These are phyloP conservation scores for Zygosaccharomyces kombuchaensis DNA, from an alignment of 805 yeast genomes.

Conservation along the genomic window DNA sequence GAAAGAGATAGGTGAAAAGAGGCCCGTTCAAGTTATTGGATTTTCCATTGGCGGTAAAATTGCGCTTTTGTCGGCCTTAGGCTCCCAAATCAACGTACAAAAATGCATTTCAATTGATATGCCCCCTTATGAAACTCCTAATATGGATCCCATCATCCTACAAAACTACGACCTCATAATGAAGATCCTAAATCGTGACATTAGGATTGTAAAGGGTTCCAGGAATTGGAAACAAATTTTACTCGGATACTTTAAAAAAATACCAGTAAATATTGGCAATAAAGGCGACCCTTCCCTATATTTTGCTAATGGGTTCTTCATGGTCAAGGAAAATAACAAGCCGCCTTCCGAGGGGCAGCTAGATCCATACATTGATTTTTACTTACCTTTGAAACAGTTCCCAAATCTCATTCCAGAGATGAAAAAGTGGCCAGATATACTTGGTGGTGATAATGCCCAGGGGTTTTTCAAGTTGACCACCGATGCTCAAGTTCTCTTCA, in stretches of 20 bases:
- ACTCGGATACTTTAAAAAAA: constrained; percentile 15
- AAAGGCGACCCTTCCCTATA: constrained; percentile 22
- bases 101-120: constrained; percentile 42
- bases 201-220: constrained; percentile 22
- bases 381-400: constrained; percentile 24
- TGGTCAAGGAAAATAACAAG: constrained; percentile 20
- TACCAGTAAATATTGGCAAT: constrained; percentile 15
- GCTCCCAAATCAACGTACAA: constrained; percentile 27
- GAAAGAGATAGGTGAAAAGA: constrained; percentile 19
- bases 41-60: constrained; percentile 63
- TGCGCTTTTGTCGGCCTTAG: constrained; percentile 44
- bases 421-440: constrained; percentile 24
- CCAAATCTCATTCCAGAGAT: constrained; percentile 25
- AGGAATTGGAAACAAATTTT: constrained; percentile 23
- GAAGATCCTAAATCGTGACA: constrained; percentile 18
- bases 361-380: constrained; percentile 18
- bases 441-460: constrained; percentile 5
- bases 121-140: constrained; percentile 30
- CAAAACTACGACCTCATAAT: constrained; percentile 24
- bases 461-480: constrained; percentile 9
- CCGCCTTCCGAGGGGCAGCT: constrained; percentile 5
- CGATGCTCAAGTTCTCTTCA: constrained; percentile 38
- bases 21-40: constrained; percentile 41
- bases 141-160: constrained; percentile 19
- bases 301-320: constrained; percentile 30